phyloP scores from a whole-genome alignment of 305 asterid species.

The Stenogyne calaminthoides region DNA sequence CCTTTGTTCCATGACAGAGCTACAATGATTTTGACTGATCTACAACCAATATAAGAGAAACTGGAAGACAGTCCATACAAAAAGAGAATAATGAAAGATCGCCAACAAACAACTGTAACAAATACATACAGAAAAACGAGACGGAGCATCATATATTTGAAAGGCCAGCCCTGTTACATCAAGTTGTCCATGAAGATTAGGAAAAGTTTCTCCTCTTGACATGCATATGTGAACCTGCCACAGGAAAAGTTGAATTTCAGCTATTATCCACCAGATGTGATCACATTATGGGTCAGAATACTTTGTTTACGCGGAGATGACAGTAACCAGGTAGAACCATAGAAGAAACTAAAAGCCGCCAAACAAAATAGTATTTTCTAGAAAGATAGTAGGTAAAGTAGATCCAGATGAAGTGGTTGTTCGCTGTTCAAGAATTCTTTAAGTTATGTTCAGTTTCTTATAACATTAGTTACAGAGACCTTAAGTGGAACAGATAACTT shows the following conservation, averaged over 20 bases:
- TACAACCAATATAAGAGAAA: constrained; percentile 6
- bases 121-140: constrained; percentile 76
- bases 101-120: constrained; percentile 23
- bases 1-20: background rate
- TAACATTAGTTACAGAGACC: background rate
- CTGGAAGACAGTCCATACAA: constrained; percentile 1
- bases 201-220: constrained; percentile 94
- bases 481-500: background rate
- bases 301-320: constrained; percentile 3
- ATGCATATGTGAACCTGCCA: constrained; percentile 98
- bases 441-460: constrained; percentile 6
- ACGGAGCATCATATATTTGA: constrained; percentile 91
- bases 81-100: constrained; percentile 15
- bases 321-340: background rate
- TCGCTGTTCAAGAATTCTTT: too few species aligned
- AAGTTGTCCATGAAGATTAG: constrained; percentile 98
- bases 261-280: constrained; percentile 19
- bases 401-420: constrained; percentile 21
- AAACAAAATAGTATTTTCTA: constrained; percentile 15
- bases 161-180: constrained; percentile 92
- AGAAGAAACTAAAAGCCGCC: constrained; percentile 3
- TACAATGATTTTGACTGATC: constrained; percentile 5
- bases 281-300: constrained; percentile 16
- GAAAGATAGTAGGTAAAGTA: constrained; percentile 14
- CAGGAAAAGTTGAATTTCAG: constrained; percentile 23